Evolutionary conservation across 352 stramenopile species (phyloP).

Genomic region (Plasmopara viticola): DNA sequence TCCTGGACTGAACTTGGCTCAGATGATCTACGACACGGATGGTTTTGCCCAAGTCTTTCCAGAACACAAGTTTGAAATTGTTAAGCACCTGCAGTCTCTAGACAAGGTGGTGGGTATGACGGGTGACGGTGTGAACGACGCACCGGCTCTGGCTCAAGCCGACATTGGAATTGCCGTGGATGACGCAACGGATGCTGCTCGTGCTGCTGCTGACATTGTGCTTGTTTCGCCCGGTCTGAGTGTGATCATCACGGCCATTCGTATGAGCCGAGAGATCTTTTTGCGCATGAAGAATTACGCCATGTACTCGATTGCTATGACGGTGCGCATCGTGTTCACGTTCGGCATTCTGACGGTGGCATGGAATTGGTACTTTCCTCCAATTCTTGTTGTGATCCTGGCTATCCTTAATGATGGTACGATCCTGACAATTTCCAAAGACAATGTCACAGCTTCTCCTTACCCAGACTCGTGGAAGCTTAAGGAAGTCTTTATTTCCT

Average conservation of each 20-base stretch:
- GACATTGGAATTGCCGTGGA: too few species aligned
- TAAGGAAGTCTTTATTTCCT: slow-evolving; percentile 62
- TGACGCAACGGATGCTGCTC: too few species aligned
- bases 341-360: slow-evolving; percentile 84
- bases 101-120: slow-evolving; percentile 81
- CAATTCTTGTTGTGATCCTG: slow-evolving; percentile 85
- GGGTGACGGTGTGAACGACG: too few species aligned
- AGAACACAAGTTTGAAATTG: slow-evolving; percentile 90
- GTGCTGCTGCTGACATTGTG: too few species aligned
- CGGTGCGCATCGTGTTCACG: slow-evolving; percentile 82
- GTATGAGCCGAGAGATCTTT: too few species aligned
- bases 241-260: too few species aligned
- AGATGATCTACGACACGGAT: too few species aligned
- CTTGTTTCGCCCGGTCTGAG: too few species aligned
- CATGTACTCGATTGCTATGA: slow-evolving; percentile 90
- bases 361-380: slow-evolving; percentile 86
- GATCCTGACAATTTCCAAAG: slow-evolving; percentile 77
- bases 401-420: slow-evolving; percentile 88
- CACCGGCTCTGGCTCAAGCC: too few species aligned
- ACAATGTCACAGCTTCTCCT: slow-evolving; percentile 60
- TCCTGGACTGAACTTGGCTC: too few species aligned
- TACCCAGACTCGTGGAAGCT: slow-evolving; percentile 68
- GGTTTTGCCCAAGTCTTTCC: slow-evolving; percentile 92
- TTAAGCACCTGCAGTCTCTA: slow-evolving; percentile 84
- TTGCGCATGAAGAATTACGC: too few species aligned